Evolutionary conservation across 2,329 filamentous ascomycete genomes (phyloP).

Genomic region (Neofusicoccum cordaticola): DNA sequence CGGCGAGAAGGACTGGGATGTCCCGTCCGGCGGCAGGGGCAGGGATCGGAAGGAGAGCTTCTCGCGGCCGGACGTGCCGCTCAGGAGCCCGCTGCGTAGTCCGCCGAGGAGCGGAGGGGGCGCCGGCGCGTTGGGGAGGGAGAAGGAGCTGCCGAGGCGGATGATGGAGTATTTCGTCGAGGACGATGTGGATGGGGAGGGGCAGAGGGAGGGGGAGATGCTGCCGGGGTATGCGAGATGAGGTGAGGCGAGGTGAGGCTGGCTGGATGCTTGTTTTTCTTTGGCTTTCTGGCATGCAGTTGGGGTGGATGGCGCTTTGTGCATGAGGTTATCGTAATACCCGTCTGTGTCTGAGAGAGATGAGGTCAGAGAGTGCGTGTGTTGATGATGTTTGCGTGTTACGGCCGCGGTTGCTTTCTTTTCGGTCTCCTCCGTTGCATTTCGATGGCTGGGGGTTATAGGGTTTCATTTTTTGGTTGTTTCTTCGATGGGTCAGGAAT

Average conservation of each 20-base stretch:
- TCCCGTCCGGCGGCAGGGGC: neutral
- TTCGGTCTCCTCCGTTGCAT: too few species aligned
- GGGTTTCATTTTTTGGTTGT: too few species aligned
- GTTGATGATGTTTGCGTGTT: too few species aligned
- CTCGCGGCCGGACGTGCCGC: slow-evolving; percentile 3
- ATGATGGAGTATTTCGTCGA: slow-evolving; percentile 14
- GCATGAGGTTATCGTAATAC: too few species aligned
- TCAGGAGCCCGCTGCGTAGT: neutral
- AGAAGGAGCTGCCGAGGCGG: slow-evolving; percentile 8
- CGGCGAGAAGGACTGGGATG: neutral
- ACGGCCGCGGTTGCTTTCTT: too few species aligned
- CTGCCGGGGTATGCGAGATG: slow-evolving; percentile 7
- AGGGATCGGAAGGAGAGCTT: neutral
- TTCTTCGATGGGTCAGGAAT: too few species aligned
- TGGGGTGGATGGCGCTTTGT: too few species aligned
- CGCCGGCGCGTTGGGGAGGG: neutral
- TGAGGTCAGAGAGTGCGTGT: too few species aligned
- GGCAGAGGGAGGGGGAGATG: slow-evolving; percentile 2
- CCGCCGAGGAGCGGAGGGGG: neutral
- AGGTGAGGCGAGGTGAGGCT: neutral
- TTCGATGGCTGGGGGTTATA: too few species aligned
- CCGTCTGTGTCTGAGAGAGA: too few species aligned
- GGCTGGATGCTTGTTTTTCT: too few species aligned
- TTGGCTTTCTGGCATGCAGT: too few species aligned
- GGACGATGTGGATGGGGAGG: neutral